Conservation (phyloP, 352 stramenopile genomes). For the Phytopythium boreale region DNA sequence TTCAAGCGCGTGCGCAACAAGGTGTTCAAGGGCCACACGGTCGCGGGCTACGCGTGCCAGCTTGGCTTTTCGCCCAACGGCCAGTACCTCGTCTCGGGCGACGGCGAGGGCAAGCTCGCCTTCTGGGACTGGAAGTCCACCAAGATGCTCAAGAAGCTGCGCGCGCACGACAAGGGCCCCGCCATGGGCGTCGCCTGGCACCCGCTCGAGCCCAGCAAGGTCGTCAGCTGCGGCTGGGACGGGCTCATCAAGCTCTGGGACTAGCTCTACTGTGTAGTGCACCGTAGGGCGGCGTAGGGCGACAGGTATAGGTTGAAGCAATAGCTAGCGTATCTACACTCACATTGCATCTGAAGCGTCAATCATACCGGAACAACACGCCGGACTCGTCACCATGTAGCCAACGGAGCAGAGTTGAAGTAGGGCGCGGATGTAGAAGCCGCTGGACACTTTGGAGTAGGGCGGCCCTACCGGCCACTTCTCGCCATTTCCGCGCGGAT, state of each 20-base stretch:
- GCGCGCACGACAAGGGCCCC: slow-evolving; percentile 92
- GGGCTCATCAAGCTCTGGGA: slow-evolving; percentile 99
- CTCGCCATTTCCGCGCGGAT: not conserved
- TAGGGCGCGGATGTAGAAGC: not conserved
- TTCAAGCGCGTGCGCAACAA: slow-evolving; percentile 95
- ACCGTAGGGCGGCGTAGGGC: not conserved
- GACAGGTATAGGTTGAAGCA: not conserved
- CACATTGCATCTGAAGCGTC: not conserved
- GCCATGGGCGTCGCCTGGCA: slow-evolving; percentile 96
- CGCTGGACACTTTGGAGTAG: not conserved
- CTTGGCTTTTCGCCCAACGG: slow-evolving; percentile 96
- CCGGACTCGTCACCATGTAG: not conserved
- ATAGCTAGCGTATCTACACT: not conserved
- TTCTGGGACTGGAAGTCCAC: slow-evolving; percentile 99
- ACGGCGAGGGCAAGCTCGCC: slow-evolving; percentile 96
- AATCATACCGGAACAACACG: not conserved
- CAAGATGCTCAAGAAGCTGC: slow-evolving; percentile 87
- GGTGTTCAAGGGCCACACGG: slow-evolving; percentile 91
- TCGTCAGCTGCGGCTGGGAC: slow-evolving; percentile 99
- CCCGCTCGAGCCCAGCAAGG: slow-evolving; percentile 94
- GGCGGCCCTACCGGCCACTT: not conserved
- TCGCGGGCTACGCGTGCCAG: slow-evolving; percentile 96
- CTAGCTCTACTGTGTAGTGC: slow-evolving; percentile 39
- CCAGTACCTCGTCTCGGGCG: slow-evolving; percentile 92
- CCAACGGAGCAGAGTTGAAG: not conserved